Percentiles rank a stretch among this genome's conserved stretches.
These are phyloP conservation scores for Phytophthora pini DNA, from an alignment of 352 stramenopile genomes.

Conservation along the genomic window DNA sequence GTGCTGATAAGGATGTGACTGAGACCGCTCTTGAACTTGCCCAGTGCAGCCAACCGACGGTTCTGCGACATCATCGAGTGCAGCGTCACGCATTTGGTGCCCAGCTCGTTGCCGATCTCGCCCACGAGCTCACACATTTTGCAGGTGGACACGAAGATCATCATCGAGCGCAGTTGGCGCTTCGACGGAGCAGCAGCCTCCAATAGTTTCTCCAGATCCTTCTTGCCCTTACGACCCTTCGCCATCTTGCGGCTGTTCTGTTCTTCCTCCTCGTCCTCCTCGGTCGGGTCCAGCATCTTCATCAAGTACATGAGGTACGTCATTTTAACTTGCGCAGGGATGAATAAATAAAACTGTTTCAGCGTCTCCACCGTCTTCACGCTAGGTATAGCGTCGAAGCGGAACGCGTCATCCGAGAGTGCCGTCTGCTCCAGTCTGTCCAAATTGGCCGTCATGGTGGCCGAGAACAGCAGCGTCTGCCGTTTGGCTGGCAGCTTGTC, in stretches of 20 bases:
- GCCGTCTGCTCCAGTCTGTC: constrained; percentile 82
- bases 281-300: constrained; percentile 59
- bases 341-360: constrained; percentile 98
- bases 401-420: constrained; percentile 61
- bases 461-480: constrained; percentile 97
- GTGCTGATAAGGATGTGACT: constrained; percentile 96
- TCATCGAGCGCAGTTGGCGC: constrained; percentile 79
- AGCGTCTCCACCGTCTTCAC: constrained; percentile 93
- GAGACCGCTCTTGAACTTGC: constrained; percentile 96
- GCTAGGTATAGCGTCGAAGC: constrained; percentile 78
- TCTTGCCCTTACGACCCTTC: constrained; percentile 41
- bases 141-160: constrained; percentile 98
- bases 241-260: constrained; percentile 36
- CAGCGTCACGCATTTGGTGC: constrained; percentile 94
- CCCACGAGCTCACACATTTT: constrained; percentile 95
- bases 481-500: constrained; percentile 79
- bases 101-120: constrained; percentile 94
- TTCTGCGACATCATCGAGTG: constrained; percentile 97
- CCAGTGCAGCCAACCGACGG: constrained; percentile 93
- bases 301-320: constrained; percentile 95
- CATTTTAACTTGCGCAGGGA: constrained; percentile 96
- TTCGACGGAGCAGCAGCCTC: constrained; percentile 29
- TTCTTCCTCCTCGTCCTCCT: constrained; percentile 71
- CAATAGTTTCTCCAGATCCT: constrained; percentile 37
- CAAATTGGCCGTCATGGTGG: constrained; percentile 96